These are phyloP conservation scores for Leccinum incarnatum DNA, from an alignment of 768 basidiomycete species.

Conservation along the genomic window DNA sequence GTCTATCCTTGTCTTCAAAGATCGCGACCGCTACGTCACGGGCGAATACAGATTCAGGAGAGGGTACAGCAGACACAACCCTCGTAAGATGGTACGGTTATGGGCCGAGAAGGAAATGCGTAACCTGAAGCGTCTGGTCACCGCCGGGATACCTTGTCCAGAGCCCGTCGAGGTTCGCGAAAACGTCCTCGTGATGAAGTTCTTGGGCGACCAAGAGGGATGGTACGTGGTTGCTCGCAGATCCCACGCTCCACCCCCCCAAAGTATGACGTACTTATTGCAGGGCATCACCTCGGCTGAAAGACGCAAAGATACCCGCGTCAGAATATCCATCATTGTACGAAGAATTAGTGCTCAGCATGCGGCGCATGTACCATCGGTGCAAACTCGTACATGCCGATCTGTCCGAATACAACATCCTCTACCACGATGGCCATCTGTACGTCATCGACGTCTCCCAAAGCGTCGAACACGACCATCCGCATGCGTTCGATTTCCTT, in stretches of 20 bases:
- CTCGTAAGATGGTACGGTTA: constrained; percentile 95
- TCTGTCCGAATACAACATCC: constrained; percentile 96
- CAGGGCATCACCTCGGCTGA: constrained; percentile 91
- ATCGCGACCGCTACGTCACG: constrained; percentile 93
- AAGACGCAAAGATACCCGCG: constrained; percentile 71
- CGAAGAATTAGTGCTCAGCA: constrained; percentile 69
- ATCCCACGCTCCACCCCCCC: not conserved
- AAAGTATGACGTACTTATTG: not conserved
- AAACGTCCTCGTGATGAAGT: constrained; percentile 95
- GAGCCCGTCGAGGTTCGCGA: constrained; percentile 91
- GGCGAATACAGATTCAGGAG: constrained; percentile 95
- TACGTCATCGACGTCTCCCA: constrained; percentile 98
- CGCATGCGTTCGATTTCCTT: constrained; percentile 93
- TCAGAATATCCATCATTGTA: constrained; percentile 63
- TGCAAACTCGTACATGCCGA: constrained; percentile 98
- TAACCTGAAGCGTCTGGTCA: constrained; percentile 79
- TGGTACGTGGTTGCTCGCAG: constrained; percentile 52
- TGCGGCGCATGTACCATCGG: constrained; percentile 82
- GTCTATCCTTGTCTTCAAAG: constrained; percentile 95
- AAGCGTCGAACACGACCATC: constrained; percentile 98
- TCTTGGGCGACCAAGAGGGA: constrained; percentile 77
- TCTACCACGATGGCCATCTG: constrained; percentile 78
- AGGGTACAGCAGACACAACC: constrained; percentile 87
- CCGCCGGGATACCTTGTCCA: constrained; percentile 85
- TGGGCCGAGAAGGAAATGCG: constrained; percentile 99